Evolutionary conservation across 768 basidiomycete genomes (phyloP), one percentile per base, ranked within the genome.

Genomic region (Leccinum imitatum): DNA sequence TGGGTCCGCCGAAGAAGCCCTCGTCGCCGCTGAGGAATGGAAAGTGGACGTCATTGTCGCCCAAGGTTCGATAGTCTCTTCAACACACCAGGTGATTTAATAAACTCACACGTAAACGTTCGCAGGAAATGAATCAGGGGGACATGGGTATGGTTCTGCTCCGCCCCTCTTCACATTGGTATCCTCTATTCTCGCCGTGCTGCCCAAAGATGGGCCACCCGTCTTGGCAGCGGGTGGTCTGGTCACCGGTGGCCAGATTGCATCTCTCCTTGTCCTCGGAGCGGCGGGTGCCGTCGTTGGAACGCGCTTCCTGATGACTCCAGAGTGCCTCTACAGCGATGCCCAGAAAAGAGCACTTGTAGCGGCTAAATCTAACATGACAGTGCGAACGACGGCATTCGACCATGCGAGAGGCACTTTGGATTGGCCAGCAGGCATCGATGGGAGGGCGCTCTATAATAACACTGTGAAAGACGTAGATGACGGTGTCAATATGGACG

Each of bases 191-290:
- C 73, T 85, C 47, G 71, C 78, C 41, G 75, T 72, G 11, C 62
- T 84, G 17, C 69, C 79, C 4, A 66, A 73, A 37, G 72, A 72
- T 37, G 75, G 77, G 4, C 83, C 84, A 0, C 82, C 82, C 4
- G 65, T 93, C 56, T 73, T 93, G 31, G 91, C 85, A 15, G 91
- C 92, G 3, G 92, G 92, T 31, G 92, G 91, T 0, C 64, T 94
- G 56, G 78, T 80, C 4, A 83, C 78, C 27, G 89, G 91, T n/a
- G 69, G 77, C 0, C 87, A 92, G 57, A 68, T 91, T 51, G 87
- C 89, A 35, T 77, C 86, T 4, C 69, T 87, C 48, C 81, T 95
- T 57, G 72, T 81, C 6, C 79, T 89, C 35, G 91, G 91, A 14
- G 88, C 85, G 3, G 76, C 84, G 23, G 92, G 87, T 3, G 86